Base-by-base conservation (phyloP, 1,284 basidiomycete genomes). In the Serendipita sp. region DNA sequence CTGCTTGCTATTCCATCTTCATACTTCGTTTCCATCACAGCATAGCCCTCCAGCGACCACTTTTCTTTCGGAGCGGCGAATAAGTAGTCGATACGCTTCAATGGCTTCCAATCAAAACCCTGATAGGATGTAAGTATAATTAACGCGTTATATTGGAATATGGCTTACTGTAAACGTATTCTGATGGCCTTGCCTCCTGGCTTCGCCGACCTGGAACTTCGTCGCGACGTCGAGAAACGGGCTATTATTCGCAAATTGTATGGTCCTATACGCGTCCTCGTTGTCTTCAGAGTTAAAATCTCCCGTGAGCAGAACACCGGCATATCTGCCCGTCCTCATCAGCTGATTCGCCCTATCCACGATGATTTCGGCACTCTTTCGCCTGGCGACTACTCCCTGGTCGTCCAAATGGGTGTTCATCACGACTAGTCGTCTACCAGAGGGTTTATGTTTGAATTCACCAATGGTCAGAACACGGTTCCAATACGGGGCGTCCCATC, bases 391-490 rank as follows among this genome's bases (percentile, higher is more conserved):
- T 26, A 58, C 53, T 12, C 53, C 53, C n/a, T 58, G 53, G 34
- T 58, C 53, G n/a, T 58, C 53, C 53, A 58, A n/a, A 34, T 58
- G 53, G 6, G 53, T 58, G n/a, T 58, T 58, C 53, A 58, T 58
- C 22, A 58, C 26, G 10, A 35, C 53, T 8, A 58, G 0, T 32
- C 30, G 53, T 34, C 53, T 22, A 4, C 53, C 32, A 26, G 53
- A 26, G 10, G 12, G 17, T 8, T 34, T 22, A n/a, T 58, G 53
- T 35, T 35, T 58, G 34, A 58, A 58, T n/a, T 58, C 53, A 10
- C 53, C 53, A 0, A 58, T 58, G 15, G 53, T 58, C 15, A 58
- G n/a, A 34, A 58, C 30, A 17, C 53, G 53, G 30, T 58, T 58
- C 53, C 53, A 58, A 26, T 58, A 58, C 6, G 53, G 53, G 10